Evolutionary conservation across 257 asterid genomes (phyloP).

Genomic region (Solanum arcanum): DNA sequence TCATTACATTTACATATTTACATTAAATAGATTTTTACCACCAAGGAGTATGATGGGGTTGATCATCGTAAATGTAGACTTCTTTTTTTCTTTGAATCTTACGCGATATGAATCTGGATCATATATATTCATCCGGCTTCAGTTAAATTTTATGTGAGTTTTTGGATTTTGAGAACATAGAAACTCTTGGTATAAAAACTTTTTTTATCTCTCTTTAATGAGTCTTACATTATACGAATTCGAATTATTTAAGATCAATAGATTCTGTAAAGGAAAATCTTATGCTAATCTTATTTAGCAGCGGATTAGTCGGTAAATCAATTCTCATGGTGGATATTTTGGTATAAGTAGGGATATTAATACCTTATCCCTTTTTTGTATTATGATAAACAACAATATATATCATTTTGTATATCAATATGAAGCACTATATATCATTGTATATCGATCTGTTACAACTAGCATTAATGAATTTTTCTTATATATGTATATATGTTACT

Average conservation of each 20-base stretch:
- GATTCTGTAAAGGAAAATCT: too few species aligned
- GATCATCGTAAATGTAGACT: not conserved
- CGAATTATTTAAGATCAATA: not conserved
- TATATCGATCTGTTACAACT: not conserved
- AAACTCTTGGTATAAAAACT: not conserved
- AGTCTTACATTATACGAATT: not conserved
- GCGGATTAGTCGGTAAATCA: not conserved
- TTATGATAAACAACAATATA: not conserved
- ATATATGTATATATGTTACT: not conserved
- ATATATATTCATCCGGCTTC: too few species aligned
- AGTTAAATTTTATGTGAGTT: not conserved
- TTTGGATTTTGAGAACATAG: not conserved
- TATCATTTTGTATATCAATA: not conserved
- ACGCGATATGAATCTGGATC: not conserved
- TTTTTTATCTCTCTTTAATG: not conserved
- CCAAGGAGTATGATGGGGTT: too few species aligned
- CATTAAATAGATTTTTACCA: too few species aligned
- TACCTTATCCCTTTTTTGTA: not conserved
- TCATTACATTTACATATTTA: not conserved
- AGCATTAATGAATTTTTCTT: not conserved
- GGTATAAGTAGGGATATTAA: not conserved
- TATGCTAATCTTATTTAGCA: not conserved
- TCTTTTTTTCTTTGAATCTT: too few species aligned
- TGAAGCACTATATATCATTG: not conserved
- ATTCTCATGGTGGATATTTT: not conserved